Evolutionary conservation across 2,329 filamentous ascomycete genomes (phyloP).

Genomic region (Penicillium sp.): DNA sequence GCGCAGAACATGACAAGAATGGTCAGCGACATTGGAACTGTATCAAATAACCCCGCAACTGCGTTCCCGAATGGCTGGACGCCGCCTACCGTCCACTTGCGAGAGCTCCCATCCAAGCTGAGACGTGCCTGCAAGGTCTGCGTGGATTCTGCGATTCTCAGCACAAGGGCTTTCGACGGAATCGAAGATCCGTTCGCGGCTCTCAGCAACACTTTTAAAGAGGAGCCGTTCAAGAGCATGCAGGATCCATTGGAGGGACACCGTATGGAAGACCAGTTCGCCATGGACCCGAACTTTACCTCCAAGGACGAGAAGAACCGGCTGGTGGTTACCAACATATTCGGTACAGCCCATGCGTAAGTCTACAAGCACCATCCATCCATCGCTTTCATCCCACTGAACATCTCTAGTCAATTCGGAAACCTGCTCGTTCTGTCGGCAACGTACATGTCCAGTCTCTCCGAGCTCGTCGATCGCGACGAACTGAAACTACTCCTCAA

Average conservation of each 20-base stretch:
- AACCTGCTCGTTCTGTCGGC: conserved; percentile 91
- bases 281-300: neutral
- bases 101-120: conserved; percentile 48
- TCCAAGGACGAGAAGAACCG: conserved; percentile 43
- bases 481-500: conserved; percentile 65
- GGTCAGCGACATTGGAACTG: conserved; percentile 40
- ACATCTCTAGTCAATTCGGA: conserved; percentile 78
- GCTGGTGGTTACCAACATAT: conserved; percentile 91
- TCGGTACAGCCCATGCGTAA: conserved; percentile 95
- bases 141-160: conserved; percentile 76
- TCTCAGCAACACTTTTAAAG: neutral
- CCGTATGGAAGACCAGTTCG: conserved; percentile 1
- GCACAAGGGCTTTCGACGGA: conserved; percentile 79
- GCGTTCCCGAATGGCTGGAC: conserved; percentile 20
- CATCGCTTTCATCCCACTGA: neutral
- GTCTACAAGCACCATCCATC: conserved; percentile 44
- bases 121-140: conserved; percentile 63
- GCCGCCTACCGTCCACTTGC: conserved; percentile 22
- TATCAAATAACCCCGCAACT: conserved; percentile 17
- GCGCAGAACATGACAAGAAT: conserved; percentile 37
- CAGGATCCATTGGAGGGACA: neutral
- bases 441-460: conserved; percentile 71
- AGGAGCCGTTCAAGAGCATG: neutral
- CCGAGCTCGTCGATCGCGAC: conserved; percentile 59
- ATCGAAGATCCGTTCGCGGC: conserved; percentile 44